Percentiles rank a stretch among this genome's conserved stretches.
Evolutionary conservation across 345 rosid species (phyloP).

Genomic region (Eucalyptus marginata): DNA sequence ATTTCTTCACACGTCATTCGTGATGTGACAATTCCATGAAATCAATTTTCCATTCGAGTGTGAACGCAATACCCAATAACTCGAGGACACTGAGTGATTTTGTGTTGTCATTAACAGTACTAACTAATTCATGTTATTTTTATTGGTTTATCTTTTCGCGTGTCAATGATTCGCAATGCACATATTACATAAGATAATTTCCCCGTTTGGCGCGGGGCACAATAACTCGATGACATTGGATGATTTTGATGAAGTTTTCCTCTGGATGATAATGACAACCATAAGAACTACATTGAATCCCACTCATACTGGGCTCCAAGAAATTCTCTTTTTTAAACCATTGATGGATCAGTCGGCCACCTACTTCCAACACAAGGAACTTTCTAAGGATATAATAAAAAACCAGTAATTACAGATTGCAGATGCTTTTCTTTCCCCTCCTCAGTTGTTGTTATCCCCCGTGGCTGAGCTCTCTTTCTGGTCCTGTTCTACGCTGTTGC

Average conservation of each 20-base stretch:
- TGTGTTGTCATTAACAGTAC: neutral
- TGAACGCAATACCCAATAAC: neutral
- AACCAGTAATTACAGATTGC: neutral
- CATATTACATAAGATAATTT: neutral
- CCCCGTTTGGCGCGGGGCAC: neutral
- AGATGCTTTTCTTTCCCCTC: neutral
- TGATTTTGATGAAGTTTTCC: neutral
- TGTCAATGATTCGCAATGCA: neutral
- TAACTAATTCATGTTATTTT: neutral
- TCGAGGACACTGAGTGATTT: neutral
- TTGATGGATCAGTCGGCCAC: neutral
- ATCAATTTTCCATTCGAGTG: neutral
- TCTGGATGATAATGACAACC: neutral
- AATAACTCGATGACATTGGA: neutral
- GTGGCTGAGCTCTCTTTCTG: neutral
- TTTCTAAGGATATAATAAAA: neutral
- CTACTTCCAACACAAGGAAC: neutral
- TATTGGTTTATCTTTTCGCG: neutral
- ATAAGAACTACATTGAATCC: neutral
- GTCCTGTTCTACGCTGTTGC: neutral
- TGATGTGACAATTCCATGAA: neutral
- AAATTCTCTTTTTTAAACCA: neutral
- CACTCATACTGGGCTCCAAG: neutral
- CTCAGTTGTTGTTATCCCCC: neutral
- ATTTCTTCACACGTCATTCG: neutral